Base-by-base conservation (phyloP, 805 yeast species). In the Candida tibetensis region DNA sequence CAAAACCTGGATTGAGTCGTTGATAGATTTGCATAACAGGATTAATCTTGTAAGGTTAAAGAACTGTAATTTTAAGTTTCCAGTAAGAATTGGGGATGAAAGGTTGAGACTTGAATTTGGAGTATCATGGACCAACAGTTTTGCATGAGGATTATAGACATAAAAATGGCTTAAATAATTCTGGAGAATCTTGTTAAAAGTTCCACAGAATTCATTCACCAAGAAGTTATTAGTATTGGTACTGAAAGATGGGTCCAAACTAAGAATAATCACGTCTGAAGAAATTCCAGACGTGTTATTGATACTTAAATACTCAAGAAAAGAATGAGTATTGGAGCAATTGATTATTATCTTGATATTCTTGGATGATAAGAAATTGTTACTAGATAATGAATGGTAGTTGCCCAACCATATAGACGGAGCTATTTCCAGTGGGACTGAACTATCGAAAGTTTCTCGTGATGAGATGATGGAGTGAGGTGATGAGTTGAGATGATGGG, bases 311-410 rank as follows among this genome's bases (percentile, higher is more conserved):
- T 44, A 47, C n/a, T 46, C 39, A 18, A 68, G 49, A 37, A 68
- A 68, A 14, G 37, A 44, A 30, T 44, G 42, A 1, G 72, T 65
- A 13, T 59, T 45, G 3, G 63, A 60, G 40, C 72, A 68, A 47
- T 68, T 68, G 33, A 68, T 59, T 21, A 68, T 52, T 12, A 68
- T 61, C 45, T 68, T 64, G 32, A 65, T 57, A 34, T 64, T 62
- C 32, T 37, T 31, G 28, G 31, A 34, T 16, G 32, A 37, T 31
- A 45, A 35, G 28, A 44, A 40, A 17, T 30, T 23, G 25, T 7
- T 7, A 28, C 36, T 27, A 15, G 27, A 26, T 32, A 40, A 36
- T 12, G 44, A 29, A 17, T 30, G 14, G 40, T 52, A 55, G 3
- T 55, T 44, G 8, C 63, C 65, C 26, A 57, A 34, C 60, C 62